Percentiles rank a stretch among this genome's conserved stretches.
These are phyloP conservation scores for Russula olivacea DNA, from an alignment of 768 basidiomycete genomes.

Conservation along the genomic window DNA sequence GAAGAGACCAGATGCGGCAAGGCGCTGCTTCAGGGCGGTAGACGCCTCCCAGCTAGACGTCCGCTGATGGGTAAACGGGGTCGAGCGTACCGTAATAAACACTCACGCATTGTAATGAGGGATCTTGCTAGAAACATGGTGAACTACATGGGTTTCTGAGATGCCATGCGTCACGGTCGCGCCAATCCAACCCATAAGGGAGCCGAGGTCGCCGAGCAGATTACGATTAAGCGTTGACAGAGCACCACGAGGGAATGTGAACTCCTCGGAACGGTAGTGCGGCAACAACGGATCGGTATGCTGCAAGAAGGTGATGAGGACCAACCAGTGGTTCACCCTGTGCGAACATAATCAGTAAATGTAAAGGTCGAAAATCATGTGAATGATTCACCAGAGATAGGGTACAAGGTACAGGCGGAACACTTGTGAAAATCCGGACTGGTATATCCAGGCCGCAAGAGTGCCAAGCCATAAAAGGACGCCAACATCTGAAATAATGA, in stretches of 20 bases:
- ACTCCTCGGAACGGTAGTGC: constrained; percentile 84
- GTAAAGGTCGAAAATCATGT: too few species aligned
- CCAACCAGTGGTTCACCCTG: constrained; percentile 91
- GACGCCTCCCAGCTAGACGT: constrained; percentile 78
- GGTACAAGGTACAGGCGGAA: constrained; percentile 79
- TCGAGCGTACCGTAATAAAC: not conserved
- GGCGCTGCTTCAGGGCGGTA: constrained; percentile 72
- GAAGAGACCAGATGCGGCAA: constrained; percentile 51
- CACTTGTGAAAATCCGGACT: constrained; percentile 64
- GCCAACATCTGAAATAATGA: constrained; percentile 81
- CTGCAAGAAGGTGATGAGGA: constrained; percentile 95
- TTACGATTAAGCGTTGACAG: constrained; percentile 85
- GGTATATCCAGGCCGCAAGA: constrained; percentile 49
- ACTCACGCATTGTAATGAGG: constrained; percentile 85
- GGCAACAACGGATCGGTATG: constrained; percentile 95
- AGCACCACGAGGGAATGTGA: constrained; percentile 92
- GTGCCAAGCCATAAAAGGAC: constrained; percentile 64
- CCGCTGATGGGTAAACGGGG: not conserved
- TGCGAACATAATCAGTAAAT: not conserved
- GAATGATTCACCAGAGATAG: constrained; percentile 62
- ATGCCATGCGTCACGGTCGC: constrained; percentile 84
- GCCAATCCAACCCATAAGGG: constrained; percentile 79
- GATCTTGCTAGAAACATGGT: constrained; percentile 93
- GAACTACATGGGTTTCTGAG: constrained; percentile 87
- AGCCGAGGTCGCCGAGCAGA: constrained; percentile 72